Conservation (phyloP, 345 rosid species). For the Salix dunnii region DNA sequence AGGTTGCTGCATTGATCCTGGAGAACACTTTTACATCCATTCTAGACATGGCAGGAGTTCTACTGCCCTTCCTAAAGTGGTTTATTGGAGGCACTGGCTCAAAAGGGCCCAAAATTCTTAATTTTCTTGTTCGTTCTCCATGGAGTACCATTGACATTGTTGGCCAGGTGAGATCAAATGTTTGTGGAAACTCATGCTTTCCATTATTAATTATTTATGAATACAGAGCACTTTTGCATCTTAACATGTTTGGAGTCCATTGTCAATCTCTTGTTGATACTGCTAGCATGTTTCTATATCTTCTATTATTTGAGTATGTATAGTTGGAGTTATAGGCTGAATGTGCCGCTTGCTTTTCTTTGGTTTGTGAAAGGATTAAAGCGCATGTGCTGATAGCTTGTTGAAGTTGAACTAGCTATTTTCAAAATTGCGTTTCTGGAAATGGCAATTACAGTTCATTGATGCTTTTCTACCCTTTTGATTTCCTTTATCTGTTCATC, state of each 20-base stretch:
- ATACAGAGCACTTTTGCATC: not conserved
- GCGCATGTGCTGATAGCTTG: not conserved
- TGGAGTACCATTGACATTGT: constrained; percentile 87
- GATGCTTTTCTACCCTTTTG: constrained; percentile 1
- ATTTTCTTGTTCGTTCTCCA: constrained; percentile 93
- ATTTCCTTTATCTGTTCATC: not conserved
- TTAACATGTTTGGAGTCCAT: not conserved
- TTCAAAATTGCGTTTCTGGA: not conserved
- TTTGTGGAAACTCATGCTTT: constrained; percentile 5
- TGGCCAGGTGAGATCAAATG: constrained; percentile 59
- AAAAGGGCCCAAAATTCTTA: constrained; percentile 77
- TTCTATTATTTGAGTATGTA: not conserved
- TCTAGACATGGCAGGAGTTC: constrained; percentile 97
- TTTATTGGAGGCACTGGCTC: constrained; percentile 82
- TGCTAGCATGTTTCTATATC: not conserved
- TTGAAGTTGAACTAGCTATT: constrained; percentile 1
- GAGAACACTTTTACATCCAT: constrained; percentile 98
- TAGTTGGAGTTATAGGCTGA: not conserved
- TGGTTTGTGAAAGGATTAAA: not conserved
- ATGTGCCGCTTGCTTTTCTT: not conserved
- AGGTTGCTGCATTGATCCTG: constrained; percentile 82
- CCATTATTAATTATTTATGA: not conserved
- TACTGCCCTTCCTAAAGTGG: constrained; percentile 91
- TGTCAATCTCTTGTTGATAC: not conserved
- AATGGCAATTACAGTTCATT: not conserved